A percentile compares a stretch with the other conserved stretches of the same genome.
These are phyloP conservation scores for Dictyostelium brefeldianum DNA, from an alignment of 78 protist genomes.

Conservation along the genomic window DNA sequence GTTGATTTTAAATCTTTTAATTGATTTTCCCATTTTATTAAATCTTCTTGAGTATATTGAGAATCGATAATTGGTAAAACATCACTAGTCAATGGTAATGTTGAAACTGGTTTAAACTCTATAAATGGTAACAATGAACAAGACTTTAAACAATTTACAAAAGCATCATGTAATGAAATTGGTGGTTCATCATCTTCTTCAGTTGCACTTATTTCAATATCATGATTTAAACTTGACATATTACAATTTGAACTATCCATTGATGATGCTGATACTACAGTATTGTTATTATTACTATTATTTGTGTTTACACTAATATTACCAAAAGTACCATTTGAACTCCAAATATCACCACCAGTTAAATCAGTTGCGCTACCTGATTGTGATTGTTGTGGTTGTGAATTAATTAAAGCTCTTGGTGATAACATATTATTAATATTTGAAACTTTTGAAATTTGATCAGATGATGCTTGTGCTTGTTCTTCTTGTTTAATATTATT, in stretches of 20 bases:
- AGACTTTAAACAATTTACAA: conserved; percentile 58
- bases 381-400: not conserved
- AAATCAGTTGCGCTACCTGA: too few relatives aligned
- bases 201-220: not conserved
- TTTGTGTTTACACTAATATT: not conserved
- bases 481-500: conserved; percentile 10
- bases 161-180: conserved; percentile 63
- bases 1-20: conserved; percentile 39
- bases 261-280: not conserved
- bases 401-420: not conserved
- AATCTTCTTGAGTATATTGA: conserved; percentile 39
- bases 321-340: conserved; percentile 9
- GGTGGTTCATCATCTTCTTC: conserved; percentile 15
- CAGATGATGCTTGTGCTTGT: not conserved
- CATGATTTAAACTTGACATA: not conserved
- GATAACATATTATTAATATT: not conserved
- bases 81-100: not conserved
- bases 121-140: conserved; percentile 58
- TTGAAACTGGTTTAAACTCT: conserved; percentile 42
- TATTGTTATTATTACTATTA: not conserved
- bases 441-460: not conserved
- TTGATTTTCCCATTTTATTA: conserved; percentile 65
- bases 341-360: too few relatives aligned
- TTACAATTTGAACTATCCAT: not conserved
- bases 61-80: conserved; percentile 40